Base-by-base conservation (phyloP, 1,284 basidiomycete species). In the Pseudozyma hubeiensis region DNA sequence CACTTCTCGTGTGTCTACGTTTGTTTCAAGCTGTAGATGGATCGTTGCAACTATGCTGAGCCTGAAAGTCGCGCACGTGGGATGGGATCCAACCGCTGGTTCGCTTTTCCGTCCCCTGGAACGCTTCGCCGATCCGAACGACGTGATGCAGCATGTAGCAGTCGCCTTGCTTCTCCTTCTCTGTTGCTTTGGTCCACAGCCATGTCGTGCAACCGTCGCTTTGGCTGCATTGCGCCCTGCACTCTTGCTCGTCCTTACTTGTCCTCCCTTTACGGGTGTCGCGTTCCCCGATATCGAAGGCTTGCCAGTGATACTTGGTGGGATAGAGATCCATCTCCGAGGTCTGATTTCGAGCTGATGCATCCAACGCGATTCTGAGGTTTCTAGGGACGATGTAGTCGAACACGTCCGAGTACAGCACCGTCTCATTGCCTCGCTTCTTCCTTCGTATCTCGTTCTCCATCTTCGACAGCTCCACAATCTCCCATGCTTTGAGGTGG, bases 41-140 rank as follows among this genome's bases (percentile, higher is more conserved):
- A 51, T 64, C 37, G 16, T 65, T 53, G 41, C 68, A 70, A 14
- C 19, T 19, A 16, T 70, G 56, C 9, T 58, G 30, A 6, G 40
- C 43, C 45, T 58, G 57, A 47, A 70, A 70, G 6, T 50, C 46
- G 7, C 43, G 53, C 7, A 70, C 33, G 0, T 52, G n/a, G 7
- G 50, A 41, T 3, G 34, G 51, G 34, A 71, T 41, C 68, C 68
- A 71, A 3, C 68, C 68, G 45, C 68, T 71, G 17, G 59, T 71
- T 8, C 63, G 35, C 29, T 52, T 4, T 14, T 59, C 63, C 2
- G 51, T 29, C 7, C 63, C 68, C 34, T 58, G 39, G 35, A 63
- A 63, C 19, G 51, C 9, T 40, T 63, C 54, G 29, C 68, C 68
- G 10, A 71, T 59, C 31, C 46, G 49, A 4, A 71, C 34, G 0